Evolutionary conservation across 2,329 filamentous ascomycete species (phyloP).

Genomic region (Fusarium hostae): DNA sequence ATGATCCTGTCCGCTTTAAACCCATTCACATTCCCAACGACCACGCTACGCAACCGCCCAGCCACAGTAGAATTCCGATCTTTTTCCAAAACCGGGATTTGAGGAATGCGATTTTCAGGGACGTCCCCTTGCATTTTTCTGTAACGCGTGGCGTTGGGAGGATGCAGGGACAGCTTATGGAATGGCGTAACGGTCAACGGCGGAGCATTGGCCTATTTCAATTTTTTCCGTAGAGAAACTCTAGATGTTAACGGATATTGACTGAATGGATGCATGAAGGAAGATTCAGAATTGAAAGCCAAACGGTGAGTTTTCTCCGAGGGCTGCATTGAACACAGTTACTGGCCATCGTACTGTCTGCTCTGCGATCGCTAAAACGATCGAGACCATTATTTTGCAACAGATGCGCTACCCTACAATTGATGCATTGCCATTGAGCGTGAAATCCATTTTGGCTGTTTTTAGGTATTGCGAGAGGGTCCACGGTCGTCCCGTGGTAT

Average conservation of each 20-base stretch:
- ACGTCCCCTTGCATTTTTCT: background rate
- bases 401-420: background rate
- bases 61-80: conserved; percentile 19
- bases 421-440: background rate
- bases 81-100: background rate
- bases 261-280: background rate
- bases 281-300: too few relatives aligned
- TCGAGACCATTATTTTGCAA: background rate
- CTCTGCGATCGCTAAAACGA: background rate
- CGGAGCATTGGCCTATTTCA: background rate
- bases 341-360: background rate
- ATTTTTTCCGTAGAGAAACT: rapidly evolving
- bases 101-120: conserved; percentile 18
- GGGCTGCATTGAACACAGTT: background rate
- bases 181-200: conserved; percentile 11
- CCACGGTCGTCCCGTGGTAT: background rate
- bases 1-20: background rate
- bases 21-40: conserved; percentile 14
- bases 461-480: background rate
- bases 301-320: background rate
- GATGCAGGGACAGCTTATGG: background rate
- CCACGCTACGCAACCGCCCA: background rate
- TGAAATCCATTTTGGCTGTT: rapidly evolving
- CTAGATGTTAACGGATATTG: rapidly evolving
- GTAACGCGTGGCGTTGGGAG: conserved; percentile 6